Conservation (phyloP, 176 grass and related monocot species). For the Poa pratensis region DNA sequence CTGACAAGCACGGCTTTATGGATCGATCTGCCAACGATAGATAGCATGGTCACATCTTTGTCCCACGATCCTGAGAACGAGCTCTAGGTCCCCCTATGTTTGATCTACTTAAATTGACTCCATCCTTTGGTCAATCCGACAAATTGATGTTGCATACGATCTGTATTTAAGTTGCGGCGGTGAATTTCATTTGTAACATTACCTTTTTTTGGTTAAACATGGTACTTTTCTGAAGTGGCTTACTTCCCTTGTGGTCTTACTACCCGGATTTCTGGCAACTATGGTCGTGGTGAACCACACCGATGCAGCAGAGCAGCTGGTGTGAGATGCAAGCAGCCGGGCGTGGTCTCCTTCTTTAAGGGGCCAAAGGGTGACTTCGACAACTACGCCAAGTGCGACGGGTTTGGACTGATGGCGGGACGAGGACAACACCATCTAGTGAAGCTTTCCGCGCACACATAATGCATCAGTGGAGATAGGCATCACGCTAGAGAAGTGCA, state of each 20-base stretch:
- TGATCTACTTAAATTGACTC: background rate
- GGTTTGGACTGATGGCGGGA: no score
- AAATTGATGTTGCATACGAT: background rate
- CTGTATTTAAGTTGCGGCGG: background rate
- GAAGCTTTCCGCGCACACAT: no score
- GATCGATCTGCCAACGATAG: background rate
- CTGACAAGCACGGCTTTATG: constrained; percentile 23
- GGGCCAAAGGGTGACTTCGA: no score
- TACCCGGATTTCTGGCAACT: no score
- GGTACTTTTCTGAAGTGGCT: background rate
- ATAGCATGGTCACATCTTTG: background rate
- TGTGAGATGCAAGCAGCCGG: no score
- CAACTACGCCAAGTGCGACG: no score
- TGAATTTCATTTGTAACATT: background rate
- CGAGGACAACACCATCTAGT: no score
- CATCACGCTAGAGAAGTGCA: no score
- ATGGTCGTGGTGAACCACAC: no score
- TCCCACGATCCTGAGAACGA: background rate
- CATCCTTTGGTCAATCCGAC: background rate
- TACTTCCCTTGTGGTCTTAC: background rate
- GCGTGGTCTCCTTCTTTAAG: no score
- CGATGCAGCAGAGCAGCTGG: no score
- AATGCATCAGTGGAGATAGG: no score
- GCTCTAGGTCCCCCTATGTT: background rate
- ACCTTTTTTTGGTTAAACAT: background rate